Conservation (phyloP, 2,329 filamentous ascomycete genomes). For the Nemania diffusa region DNA sequence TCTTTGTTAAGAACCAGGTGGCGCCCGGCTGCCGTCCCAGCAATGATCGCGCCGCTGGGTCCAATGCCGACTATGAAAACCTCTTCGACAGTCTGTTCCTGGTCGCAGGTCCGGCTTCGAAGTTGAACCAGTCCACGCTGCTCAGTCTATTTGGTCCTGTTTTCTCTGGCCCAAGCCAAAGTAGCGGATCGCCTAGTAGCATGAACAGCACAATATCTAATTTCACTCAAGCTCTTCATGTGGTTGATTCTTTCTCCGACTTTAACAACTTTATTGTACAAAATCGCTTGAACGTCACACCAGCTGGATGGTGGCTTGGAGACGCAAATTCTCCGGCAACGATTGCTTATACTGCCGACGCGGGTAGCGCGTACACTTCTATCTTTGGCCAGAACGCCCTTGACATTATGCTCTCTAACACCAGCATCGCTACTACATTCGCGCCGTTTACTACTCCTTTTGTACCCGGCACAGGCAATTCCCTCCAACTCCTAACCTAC, state of each 20-base stretch:
- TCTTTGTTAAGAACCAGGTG: slow-evolving; percentile 69
- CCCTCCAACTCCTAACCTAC: slow-evolving; percentile 83
- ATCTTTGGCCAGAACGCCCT: slow-evolving; percentile 74
- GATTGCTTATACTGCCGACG: slow-evolving; percentile 76
- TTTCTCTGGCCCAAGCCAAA: slow-evolving; percentile 46
- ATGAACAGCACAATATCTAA: slow-evolving; percentile 30
- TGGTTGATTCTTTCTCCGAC: slow-evolving; percentile 71
- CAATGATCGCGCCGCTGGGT: slow-evolving; percentile 46
- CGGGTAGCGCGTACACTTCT: slow-evolving; percentile 63
- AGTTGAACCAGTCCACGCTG: slow-evolving; percentile 50
- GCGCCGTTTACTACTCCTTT: slow-evolving; percentile 81
- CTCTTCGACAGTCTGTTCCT: slow-evolving; percentile 51
- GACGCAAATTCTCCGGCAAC: slow-evolving; percentile 68
- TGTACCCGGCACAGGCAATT: slow-evolving; percentile 73
- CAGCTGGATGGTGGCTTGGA: slow-evolving; percentile 83
- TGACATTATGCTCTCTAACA: slow-evolving; percentile 72
- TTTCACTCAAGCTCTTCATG: slow-evolving; percentile 55
- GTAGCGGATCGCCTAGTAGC: background rate
- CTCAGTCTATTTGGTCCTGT: slow-evolving; percentile 55
- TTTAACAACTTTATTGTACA: slow-evolving; percentile 74
- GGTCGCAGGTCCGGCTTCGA: slow-evolving; percentile 58
- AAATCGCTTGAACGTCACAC: slow-evolving; percentile 74
- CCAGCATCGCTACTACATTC: slow-evolving; percentile 76
- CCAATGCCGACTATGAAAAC: slow-evolving; percentile 51
- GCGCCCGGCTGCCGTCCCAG: slow-evolving; percentile 49